phyloP scores from a whole-genome alignment of 805 yeast genomes.

The Cyberlindnera petersonii region DNA sequence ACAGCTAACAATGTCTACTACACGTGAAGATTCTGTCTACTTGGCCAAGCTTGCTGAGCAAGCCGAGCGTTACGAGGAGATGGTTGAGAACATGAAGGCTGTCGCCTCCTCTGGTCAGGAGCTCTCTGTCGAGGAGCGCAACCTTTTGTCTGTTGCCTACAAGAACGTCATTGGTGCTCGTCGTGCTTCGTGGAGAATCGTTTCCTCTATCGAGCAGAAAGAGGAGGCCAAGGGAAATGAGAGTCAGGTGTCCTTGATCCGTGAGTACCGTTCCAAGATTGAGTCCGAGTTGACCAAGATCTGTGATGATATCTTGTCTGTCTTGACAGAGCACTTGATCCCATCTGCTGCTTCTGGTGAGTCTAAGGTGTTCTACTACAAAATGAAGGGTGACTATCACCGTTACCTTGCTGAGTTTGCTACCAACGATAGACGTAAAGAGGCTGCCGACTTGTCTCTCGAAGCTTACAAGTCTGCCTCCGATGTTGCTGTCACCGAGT shows the following conservation, averaged over 20 bases:
- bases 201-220: constrained; percentile 95
- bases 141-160: constrained; percentile 94
- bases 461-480: constrained; percentile 95
- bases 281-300: constrained; percentile 89
- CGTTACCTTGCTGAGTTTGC: constrained; percentile 98
- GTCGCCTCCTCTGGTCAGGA: constrained; percentile 97
- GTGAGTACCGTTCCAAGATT: constrained; percentile 91
- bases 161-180: constrained; percentile 98
- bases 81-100: constrained; percentile 97
- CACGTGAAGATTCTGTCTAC: constrained; percentile 97
- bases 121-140: constrained; percentile 95
- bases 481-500: constrained; percentile 93
- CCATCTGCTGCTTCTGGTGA: constrained; percentile 96
- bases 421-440: constrained; percentile 84
- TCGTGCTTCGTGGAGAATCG: constrained; percentile 99
- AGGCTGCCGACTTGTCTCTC: constrained; percentile 86
- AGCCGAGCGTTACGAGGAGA: constrained; percentile 99
- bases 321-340: constrained; percentile 83
- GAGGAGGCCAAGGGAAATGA: constrained; percentile 96
- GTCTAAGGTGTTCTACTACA: constrained; percentile 95
- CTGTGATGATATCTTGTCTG: constrained; percentile 89
- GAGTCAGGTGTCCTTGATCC: constrained; percentile 81
- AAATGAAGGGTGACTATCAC: constrained; percentile 99
- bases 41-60: constrained; percentile 98
- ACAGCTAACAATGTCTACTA: constrained; percentile 51